These are phyloP conservation scores for Xanthoparmelia taractica DNA, from an alignment of 495 filamentous ascomycete genomes.

Conservation along the genomic window DNA sequence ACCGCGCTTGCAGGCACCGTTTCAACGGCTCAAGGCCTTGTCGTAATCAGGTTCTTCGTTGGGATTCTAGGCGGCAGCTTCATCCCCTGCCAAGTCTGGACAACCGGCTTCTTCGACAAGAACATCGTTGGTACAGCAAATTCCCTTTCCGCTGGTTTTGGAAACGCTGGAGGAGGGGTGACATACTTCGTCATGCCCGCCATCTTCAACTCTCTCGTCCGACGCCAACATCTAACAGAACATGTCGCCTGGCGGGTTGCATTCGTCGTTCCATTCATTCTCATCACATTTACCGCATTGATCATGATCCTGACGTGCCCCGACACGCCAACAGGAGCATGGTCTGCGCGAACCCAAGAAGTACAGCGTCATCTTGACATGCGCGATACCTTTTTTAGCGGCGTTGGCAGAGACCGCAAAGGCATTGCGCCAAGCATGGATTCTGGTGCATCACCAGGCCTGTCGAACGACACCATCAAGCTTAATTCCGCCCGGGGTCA, in stretches of 20 bases:
- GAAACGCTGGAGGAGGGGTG: conserved; percentile 86
- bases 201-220: conserved; percentile 68
- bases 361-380: conserved; percentile 18
- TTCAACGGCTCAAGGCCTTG: conserved; percentile 57
- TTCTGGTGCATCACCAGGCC: conserved; percentile 5
- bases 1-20: conserved; percentile 77
- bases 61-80: conserved; percentile 86
- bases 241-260: conserved; percentile 75
- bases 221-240: conserved; percentile 44
- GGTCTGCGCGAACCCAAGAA: conserved; percentile 39
- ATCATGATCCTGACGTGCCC: conserved; percentile 64
- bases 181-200: conserved; percentile 89
- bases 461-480: conserved; percentile 17
- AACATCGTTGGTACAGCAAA: conserved; percentile 89
- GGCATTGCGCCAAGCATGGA: neutral
- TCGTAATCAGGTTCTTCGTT: conserved; percentile 78
- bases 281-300: conserved; percentile 58
- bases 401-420: conserved; percentile 1
- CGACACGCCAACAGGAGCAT: conserved; percentile 76
- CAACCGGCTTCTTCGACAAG: conserved; percentile 91
- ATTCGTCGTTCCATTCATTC: conserved; percentile 74
- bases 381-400: conserved; percentile 16
- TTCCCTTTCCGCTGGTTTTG: conserved; percentile 73
- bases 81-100: conserved; percentile 94
- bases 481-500: conserved; percentile 11